Evolutionary conservation across 805 yeast species (phyloP).

Genomic region (Pichia ethanolica): DNA sequence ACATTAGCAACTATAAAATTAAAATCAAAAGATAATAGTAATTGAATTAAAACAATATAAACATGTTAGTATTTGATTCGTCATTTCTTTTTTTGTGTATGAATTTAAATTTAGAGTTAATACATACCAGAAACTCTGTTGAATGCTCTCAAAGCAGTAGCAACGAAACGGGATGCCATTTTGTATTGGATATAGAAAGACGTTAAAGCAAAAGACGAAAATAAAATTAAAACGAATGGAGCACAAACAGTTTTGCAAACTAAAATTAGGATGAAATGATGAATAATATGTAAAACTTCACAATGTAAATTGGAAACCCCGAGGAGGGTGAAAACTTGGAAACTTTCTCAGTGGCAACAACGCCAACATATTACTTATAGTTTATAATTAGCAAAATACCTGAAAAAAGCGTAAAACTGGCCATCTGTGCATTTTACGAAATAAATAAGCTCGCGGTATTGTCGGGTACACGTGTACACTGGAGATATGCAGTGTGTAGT

Average conservation of each 20-base stretch:
- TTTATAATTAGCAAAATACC: not conserved
- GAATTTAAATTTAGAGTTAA: not conserved
- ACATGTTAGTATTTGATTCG: not conserved
- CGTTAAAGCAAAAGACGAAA: no score
- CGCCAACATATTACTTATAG: no score
- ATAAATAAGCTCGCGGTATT: no score
- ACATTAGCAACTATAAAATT: constrained; percentile 10
- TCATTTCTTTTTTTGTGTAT: not conserved
- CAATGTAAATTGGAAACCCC: not conserved
- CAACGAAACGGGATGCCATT: constrained; percentile 28
- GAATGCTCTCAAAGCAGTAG: constrained; percentile 22
- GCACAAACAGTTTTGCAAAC: no score
- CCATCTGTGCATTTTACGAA: no score
- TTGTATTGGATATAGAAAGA: not conserved
- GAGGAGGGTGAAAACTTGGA: not conserved
- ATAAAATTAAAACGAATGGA: no score
- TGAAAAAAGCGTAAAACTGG: not conserved
- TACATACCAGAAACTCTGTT: constrained; percentile 23
- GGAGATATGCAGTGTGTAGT: no score
- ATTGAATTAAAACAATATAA: not conserved
- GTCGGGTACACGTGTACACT: no score
- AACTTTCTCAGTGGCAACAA: no score
- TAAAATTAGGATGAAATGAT: no score
- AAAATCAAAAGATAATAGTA: not conserved
- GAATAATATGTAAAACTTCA: not conserved